Evolutionary conservation across 768 basidiomycete genomes (phyloP), one percentile per base, ranked within the genome.

Genomic region (Butyriboletus loyo): DNA sequence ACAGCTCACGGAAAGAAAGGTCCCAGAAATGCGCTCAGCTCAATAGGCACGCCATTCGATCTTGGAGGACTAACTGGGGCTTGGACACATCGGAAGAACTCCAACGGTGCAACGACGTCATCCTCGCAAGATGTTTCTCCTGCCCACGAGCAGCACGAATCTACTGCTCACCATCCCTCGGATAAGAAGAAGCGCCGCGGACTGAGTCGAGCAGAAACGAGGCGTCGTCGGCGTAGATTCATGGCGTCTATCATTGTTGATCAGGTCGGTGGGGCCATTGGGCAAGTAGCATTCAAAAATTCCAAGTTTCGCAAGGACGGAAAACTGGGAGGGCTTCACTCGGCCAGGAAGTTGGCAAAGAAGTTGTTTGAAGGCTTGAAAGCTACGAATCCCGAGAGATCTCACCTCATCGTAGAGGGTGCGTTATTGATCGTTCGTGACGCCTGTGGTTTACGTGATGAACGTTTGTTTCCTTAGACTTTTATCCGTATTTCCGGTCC

Each of bases 401-500:
- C 77, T 22, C 77, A 86, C 69, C 75, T 90, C 25, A 50, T 85
- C 32, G 85, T 89, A 13, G 83, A 87, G 61, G 87, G 86, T 83
- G 46, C 39, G 73, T 58, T 47, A 44, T 24, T 9, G 13, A 30
- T 13, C n/a, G 17, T 34, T 40, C 27, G 24, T 36, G 31, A 21
- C 30, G 6, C 25, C 10, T 35, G 19, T 41, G 37, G 47, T 39
- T 30, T 11, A 19, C 22, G 39, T 32, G 10, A 48, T 47, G 19
- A 24, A 53, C 21, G 17, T 50, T 24, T 49, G 7, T 45, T 54
- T n/a, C 46, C 25, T 28, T 45, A 88, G 89, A 91, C 62, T 91
- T 91, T 63, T 74, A 81, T 60, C 88, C 89, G 0, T 91, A 89
- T 64, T 91, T 91, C 68, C 78, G 75, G 36, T 77, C 81, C 0